These are phyloP conservation scores for Mucor piriformis DNA, from an alignment of 371 early-diverging fungal species.

Conservation along the genomic window DNA sequence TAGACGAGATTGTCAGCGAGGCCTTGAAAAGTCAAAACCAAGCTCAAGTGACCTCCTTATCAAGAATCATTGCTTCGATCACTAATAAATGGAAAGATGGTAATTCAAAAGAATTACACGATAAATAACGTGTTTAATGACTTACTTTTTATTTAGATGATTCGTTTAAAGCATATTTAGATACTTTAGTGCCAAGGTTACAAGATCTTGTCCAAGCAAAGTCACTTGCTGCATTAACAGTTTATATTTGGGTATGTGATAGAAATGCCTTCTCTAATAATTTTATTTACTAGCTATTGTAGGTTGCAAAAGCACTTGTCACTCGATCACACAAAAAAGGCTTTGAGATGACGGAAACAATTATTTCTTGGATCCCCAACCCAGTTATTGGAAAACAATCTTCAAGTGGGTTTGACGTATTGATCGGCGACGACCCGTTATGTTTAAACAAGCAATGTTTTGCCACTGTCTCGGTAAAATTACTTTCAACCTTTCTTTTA, in stretches of 20 bases:
- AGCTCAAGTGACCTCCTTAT: constrained; percentile 43
- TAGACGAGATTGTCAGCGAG: constrained; percentile 43
- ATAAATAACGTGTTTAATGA: not conserved
- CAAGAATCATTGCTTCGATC: constrained; percentile 55
- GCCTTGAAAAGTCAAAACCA: constrained; percentile 41
- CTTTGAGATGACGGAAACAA: constrained; percentile 52
- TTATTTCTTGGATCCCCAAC: constrained; percentile 54
- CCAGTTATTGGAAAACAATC: constrained; percentile 52
- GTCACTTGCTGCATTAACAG: constrained; percentile 21
- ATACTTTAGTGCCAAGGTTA: constrained; percentile 1
- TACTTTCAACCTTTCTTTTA: not conserved
- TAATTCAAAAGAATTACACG: constrained; percentile 7
- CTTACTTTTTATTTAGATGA: constrained; percentile 5
- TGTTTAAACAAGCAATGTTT: constrained; percentile 71
- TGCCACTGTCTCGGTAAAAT: constrained; percentile 64
- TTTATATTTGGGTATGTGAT: constrained; percentile 37
- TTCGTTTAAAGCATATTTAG: constrained; percentile 3
- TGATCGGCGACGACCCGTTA: constrained; percentile 69
- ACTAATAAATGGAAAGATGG: constrained; percentile 64
- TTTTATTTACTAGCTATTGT: not conserved
- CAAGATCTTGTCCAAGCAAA: constrained; percentile 2
- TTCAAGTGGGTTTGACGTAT: constrained; percentile 65
- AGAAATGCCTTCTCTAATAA: not conserved
- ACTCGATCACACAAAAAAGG: constrained; percentile 50
- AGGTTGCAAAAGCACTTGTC: constrained; percentile 71